Evolutionary conservation across 202 grass and related monocot genomes (phyloP), one percentile per base, ranked within the genome.

Genomic region (Musa balbisiana): DNA sequence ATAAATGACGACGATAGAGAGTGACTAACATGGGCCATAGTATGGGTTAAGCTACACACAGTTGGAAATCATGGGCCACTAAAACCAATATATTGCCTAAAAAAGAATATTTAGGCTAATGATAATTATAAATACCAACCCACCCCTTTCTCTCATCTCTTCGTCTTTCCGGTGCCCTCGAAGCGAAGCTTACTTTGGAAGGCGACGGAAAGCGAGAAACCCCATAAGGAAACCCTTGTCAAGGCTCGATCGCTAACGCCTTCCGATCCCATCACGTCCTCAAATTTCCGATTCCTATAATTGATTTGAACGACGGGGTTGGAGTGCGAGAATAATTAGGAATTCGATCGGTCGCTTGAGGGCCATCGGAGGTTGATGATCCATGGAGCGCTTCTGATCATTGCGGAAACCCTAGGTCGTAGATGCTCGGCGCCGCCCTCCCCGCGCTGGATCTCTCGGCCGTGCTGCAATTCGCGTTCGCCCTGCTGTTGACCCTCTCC

Each of bases 391-490:
- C 56, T 6, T 60, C 17, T 60, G 17, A 60, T 60, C 56, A 19
- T 16, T 60, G 56, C 17, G 56, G 56, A 60, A 60, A 60, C 56
- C 56, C 56, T 60, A 60, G 56, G 56, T 43, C 56, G 56, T 60
- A 60, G 56, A 60, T 60, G 56, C 56, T 60, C 56, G 17, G 56
- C 16, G 56, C 56, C 56, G 16, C 56, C 17, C 79, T 84, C 16
- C 24, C 33, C 67, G 76, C 85, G 71, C 64, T 92, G 75, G 93
- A 86, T 73, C 67, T 85, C 62, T 83, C 84, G 79, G 71, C 88
- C 78, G 83, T 85, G 83, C 82, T 92, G 2, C 84, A 91, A 81
- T 68, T 87, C 55, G 90, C 75, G 54, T 20, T 93, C 53, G 80
- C 80, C 19, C 79, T 85, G 0, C 27, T 87, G 24, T 52, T 84